phyloP scores from a whole-genome alignment of 345 rosid species.

The Abelmoschus esculentus region DNA sequence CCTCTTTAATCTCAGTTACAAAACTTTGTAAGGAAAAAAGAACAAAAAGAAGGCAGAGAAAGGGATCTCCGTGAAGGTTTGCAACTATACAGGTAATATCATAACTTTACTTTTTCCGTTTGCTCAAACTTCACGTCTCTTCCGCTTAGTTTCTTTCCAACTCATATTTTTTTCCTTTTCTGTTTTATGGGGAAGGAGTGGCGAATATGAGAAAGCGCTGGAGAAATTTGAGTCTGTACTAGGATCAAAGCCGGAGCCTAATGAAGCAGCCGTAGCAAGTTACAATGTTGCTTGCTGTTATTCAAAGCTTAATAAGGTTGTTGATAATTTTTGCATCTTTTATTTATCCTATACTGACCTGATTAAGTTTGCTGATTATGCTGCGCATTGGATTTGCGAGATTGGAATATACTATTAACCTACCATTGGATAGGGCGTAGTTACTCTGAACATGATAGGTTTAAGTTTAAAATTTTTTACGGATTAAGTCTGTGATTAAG shows the following conservation, averaged over 20 bases:
- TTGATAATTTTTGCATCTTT: too few species aligned
- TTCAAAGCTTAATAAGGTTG: constrained; percentile 76
- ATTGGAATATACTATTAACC: too few species aligned
- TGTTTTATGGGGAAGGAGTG: constrained; percentile 37
- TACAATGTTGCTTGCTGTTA: constrained; percentile 95
- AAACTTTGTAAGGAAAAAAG: constrained; percentile 64
- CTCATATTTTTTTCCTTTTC: constrained; percentile 12
- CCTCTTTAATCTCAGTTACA: constrained; percentile 54
- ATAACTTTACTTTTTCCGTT: neutral
- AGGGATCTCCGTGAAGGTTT: constrained; percentile 83
- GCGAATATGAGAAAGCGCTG: constrained; percentile 72
- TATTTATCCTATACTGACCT: too few species aligned
- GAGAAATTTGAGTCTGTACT: constrained; percentile 89
- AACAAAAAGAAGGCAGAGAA: constrained; percentile 61
- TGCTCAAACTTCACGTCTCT: too few species aligned
- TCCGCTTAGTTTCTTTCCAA: neutral
- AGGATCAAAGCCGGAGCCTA: constrained; percentile 73
- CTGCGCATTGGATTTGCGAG: too few species aligned
- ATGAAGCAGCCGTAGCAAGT: constrained; percentile 75
- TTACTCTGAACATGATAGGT: too few species aligned
- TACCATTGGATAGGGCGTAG: too few species aligned
- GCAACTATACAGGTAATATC: constrained; percentile 52
- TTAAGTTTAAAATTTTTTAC: too few species aligned
- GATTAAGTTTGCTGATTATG: too few species aligned
- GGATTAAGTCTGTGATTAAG: neutral